Evolutionary conservation across 805 yeast genomes (phyloP).

Genomic region (Starmera pachycereana): DNA sequence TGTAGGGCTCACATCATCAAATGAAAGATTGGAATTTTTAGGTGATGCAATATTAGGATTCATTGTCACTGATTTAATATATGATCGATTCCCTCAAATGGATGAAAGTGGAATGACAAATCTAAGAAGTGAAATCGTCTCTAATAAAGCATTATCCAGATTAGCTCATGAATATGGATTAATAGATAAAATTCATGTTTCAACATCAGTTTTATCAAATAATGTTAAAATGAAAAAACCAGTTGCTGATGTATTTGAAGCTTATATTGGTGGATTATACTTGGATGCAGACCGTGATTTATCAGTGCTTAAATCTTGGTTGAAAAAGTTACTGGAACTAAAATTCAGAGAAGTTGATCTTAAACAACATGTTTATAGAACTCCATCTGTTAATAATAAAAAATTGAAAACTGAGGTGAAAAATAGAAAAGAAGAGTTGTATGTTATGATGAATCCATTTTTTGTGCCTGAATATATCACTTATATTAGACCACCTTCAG

Average conservation of each 20-base stretch:
- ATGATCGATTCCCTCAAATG: constrained; percentile 48
- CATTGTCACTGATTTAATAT: constrained; percentile 55
- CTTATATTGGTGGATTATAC: constrained; percentile 75
- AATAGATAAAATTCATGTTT: constrained; percentile 30
- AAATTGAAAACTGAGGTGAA: neutral
- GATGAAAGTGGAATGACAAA: constrained; percentile 69
- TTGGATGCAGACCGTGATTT: constrained; percentile 40
- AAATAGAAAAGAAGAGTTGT: neutral
- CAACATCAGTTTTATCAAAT: constrained; percentile 8
- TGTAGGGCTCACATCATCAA: constrained; percentile 18
- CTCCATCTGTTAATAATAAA: neutral
- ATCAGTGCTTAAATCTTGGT: constrained; percentile 25
- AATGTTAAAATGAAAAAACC: constrained; percentile 34
- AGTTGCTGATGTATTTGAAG: constrained; percentile 80
- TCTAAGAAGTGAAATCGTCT: constrained; percentile 54
- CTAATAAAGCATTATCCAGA: constrained; percentile 55
- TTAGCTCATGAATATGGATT: constrained; percentile 59
- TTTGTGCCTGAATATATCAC: neutral
- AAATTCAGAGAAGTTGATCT: neutral
- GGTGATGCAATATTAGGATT: constrained; percentile 75
- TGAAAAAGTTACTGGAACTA: neutral
- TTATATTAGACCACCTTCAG: constrained; percentile 10
- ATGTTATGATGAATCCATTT: neutral
- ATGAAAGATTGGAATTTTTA: constrained; percentile 75
- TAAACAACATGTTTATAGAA: neutral